Percentiles rank a stretch among this genome's conserved stretches.
phyloP scores from a whole-genome alignment of 1,284 basidiomycete species.

The Pascua sp. region DNA sequence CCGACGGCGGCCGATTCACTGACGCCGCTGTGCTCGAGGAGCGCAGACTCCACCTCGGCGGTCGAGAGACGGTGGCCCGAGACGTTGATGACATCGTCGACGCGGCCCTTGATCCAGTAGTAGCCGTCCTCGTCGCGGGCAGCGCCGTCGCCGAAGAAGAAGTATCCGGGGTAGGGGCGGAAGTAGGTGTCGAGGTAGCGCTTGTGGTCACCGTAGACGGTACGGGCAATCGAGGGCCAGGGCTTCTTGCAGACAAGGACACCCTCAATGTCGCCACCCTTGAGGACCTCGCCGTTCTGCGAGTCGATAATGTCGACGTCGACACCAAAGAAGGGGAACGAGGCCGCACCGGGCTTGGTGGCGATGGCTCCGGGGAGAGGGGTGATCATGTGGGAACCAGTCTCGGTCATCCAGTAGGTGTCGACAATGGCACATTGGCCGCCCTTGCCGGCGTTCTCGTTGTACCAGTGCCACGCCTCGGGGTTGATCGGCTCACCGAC shows the following conservation, averaged over 20 bases:
- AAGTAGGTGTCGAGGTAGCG: conserved; percentile 93
- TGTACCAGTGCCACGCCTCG: conserved; percentile 98
- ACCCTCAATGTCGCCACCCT: conserved; percentile 84
- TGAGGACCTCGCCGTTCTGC: conserved; percentile 57
- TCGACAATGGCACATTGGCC: conserved; percentile 91
- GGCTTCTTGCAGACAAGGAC: conserved; percentile 81
- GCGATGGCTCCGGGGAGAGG: conserved; percentile 93
- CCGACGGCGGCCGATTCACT: conserved; percentile 95
- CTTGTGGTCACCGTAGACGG: conserved; percentile 87
- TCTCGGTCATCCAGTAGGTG: conserved; percentile 98
- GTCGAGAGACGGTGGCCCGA: conserved; percentile 96
- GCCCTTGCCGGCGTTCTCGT: conserved; percentile 79
- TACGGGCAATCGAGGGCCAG: conserved; percentile 96
- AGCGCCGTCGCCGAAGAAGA: conserved; percentile 96
- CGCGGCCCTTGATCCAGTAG: conserved; percentile 96
- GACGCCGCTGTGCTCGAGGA: conserved; percentile 90
- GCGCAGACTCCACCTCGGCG: conserved; percentile 93
- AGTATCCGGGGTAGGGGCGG: conserved; percentile 57
- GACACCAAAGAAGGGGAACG: conserved; percentile 96
- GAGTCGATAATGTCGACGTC: conserved; percentile 86
- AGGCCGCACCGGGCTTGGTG: conserved; percentile 94
- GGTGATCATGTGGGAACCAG: conserved; percentile 90
- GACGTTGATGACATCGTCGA: conserved; percentile 67
- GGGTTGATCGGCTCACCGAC: conserved; percentile 99
- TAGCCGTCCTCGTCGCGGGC: conserved; percentile 93